Conservation (phyloP, 257 asterid species). For the Solanum chilense region DNA sequence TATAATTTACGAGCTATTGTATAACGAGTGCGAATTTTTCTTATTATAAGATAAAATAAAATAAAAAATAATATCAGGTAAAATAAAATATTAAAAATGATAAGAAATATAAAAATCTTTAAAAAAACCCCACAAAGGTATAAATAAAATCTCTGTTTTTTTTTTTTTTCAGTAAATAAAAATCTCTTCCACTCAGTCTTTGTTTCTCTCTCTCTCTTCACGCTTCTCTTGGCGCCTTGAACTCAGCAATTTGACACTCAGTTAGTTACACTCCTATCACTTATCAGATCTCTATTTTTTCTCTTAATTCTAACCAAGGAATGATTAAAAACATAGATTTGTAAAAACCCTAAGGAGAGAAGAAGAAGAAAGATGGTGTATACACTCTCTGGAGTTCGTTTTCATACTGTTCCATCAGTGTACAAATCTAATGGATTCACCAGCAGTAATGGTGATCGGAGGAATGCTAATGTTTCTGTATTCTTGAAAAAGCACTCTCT, state of each 20-base stretch:
- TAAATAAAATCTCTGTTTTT: neutral
- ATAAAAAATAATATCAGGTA: neutral
- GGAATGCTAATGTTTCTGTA: slow-evolving; percentile 14
- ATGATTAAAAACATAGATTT: neutral
- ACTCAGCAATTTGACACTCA: slow-evolving; percentile 3
- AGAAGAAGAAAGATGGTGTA: slow-evolving; percentile 38
- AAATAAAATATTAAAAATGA: neutral
- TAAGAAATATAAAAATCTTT: neutral
- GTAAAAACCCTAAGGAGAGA: neutral
- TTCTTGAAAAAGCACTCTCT: slow-evolving; percentile 19
- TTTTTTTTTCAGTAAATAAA: neutral
- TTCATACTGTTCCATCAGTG: slow-evolving; percentile 45
- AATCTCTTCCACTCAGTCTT: neutral
- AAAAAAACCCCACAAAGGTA: neutral
- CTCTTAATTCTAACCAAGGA: neutral
- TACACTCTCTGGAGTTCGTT: slow-evolving; percentile 47
- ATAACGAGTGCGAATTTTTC: too few relatives aligned
- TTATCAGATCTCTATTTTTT: neutral
- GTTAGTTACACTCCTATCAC: neutral
- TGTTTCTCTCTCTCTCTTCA: slow-evolving; percentile 11
- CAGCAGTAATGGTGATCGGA: slow-evolving; percentile 15
- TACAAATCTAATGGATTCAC: slow-evolving; percentile 26
- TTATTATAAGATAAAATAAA: too few relatives aligned
- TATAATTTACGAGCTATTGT: too few relatives aligned
- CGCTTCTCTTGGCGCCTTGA: slow-evolving; percentile 39